phyloP scores from a whole-genome alignment of 306 rosid genomes.

The Inga oerstediana region DNA sequence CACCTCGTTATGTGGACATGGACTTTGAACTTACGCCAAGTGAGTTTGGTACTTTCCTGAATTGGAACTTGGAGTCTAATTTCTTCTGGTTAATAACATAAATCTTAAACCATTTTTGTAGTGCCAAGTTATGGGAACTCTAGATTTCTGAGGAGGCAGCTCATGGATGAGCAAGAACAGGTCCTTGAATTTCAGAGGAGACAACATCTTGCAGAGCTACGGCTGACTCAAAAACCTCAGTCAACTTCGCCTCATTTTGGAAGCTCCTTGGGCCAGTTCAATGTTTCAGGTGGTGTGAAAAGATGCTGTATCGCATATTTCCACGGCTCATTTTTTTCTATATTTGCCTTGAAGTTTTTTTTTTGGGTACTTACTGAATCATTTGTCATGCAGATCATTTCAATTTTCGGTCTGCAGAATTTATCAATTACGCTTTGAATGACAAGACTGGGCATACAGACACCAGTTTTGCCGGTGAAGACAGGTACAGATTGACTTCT shows the following conservation, averaged over 20 bases:
- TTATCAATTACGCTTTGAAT: slow-evolving; percentile 33
- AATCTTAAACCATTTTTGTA: slow-evolving; percentile 21
- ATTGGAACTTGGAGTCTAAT: neutral
- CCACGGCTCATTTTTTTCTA: neutral
- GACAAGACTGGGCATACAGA: slow-evolving; percentile 33
- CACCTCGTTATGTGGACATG: neutral
- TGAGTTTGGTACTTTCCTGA: neutral
- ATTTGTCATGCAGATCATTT: slow-evolving; percentile 46
- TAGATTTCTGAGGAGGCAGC: slow-evolving; percentile 52
- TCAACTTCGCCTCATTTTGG: slow-evolving; percentile 39
- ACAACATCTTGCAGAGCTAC: slow-evolving; percentile 46
- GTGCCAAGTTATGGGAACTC: slow-evolving; percentile 53
- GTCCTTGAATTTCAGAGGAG: slow-evolving; percentile 44
- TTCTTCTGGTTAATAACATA: neutral
- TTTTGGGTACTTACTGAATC: slow-evolving; percentile 7
- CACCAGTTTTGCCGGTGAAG: slow-evolving; percentile 46
- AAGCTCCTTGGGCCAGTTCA: slow-evolving; percentile 45
- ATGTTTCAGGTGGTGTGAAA: slow-evolving; percentile 44
- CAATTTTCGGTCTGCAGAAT: slow-evolving; percentile 43
- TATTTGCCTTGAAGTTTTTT: neutral
- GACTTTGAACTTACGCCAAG: neutral
- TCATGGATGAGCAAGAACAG: slow-evolving; percentile 47
- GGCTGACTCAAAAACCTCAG: slow-evolving; percentile 35
- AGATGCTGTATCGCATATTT: neutral
- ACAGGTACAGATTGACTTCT: slow-evolving; percentile 49